Percentiles rank a stretch among this genome's conserved stretches.
phyloP scores from a whole-genome alignment of 805 yeast genomes.

The Teunomyces funiuensis region DNA sequence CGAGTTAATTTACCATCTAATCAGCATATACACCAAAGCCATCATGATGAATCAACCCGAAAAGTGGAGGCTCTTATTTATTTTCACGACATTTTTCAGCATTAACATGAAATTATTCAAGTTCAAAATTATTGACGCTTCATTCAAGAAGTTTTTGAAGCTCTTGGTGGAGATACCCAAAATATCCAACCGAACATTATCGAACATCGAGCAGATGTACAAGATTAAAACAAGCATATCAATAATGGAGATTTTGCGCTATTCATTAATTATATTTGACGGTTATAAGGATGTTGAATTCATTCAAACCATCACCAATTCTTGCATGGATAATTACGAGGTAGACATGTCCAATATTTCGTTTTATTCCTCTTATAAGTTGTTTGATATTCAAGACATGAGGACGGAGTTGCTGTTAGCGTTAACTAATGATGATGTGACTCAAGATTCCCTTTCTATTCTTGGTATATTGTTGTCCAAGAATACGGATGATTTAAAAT shows the following conservation, averaged over 20 bases:
- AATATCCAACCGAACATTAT: slow-evolving; percentile 7
- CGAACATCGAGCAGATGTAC: slow-evolving; percentile 5
- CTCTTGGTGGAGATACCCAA: slow-evolving; percentile 21
- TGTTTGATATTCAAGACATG: slow-evolving; percentile 11
- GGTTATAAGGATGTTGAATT: slow-evolving; percentile 33
- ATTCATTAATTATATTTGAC: slow-evolving; percentile 24
- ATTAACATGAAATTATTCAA: slow-evolving; percentile 16
- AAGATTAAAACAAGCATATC: slow-evolving; percentile 7
- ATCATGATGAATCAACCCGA: slow-evolving; percentile 17
- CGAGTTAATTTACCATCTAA: slow-evolving; percentile 26
- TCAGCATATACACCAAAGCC: slow-evolving; percentile 29
- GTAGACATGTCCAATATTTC: slow-evolving; percentile 1
- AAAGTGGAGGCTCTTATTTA: slow-evolving; percentile 31
- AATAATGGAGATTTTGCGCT: slow-evolving; percentile 16
- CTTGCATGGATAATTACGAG: slow-evolving; percentile 9
- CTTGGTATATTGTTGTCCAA: slow-evolving; percentile 1
- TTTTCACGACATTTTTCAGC: slow-evolving; percentile 21
- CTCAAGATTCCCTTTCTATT: background rate
- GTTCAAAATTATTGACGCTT: slow-evolving; percentile 18
- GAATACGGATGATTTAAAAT: slow-evolving; percentile 1
- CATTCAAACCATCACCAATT: slow-evolving; percentile 9
- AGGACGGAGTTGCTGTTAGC: slow-evolving; percentile 4
- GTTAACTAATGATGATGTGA: background rate
- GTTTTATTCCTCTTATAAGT: slow-evolving; percentile 6
- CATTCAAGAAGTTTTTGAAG: slow-evolving; percentile 24